Base-by-base conservation (phyloP, 306 rosid species). In the Fragaria vesca region DNA sequence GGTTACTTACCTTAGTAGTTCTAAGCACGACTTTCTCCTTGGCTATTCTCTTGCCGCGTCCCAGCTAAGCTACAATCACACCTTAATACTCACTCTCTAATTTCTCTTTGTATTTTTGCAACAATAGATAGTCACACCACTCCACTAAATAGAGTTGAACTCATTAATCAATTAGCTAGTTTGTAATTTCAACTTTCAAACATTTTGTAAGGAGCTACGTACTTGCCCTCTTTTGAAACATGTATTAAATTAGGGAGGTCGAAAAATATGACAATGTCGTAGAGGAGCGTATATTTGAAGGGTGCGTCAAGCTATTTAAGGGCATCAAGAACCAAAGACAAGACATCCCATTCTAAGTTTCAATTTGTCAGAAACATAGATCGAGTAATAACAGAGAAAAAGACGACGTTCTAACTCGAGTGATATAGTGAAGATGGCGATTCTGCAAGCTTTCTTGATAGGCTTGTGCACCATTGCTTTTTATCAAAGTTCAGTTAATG, bases 401-500 rank as follows among this genome's bases (percentile, higher is more conserved):
- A 75, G 46, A 66, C 16, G 30, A 26, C 24, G 5, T 66, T 73
- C 38, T 66, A 78, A 51, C 68, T 34, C 15, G 54, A 66, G 69
- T 69, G 45, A 42, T 5, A 42, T 42, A 6, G 45, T 42, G 28
- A 75, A 74, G 75, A 90, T 89, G 94, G 86, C 77, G 54, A 77
- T 26, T 32, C 54, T 85, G 52, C 83, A 76, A 51, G 80, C 77
- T 18, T 15, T 87, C n/a, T 71, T 83, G 71, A 26, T 79, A 32
- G 79, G 69, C 58, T 66, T 85, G 34, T 80, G 87, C 73, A 71
- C 81, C 55, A 79, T 80, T 54, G 74, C 85, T 50, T 46, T 73
- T 4, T 32, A 79, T 71, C 80, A 78, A 3, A 60, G 71, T 30
- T 61, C 67, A 2, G 93, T 87, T 3, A 81, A 90, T 69, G 96